phyloP scores from a whole-genome alignment of 345 rosid genomes.

The Citrus medica region DNA sequence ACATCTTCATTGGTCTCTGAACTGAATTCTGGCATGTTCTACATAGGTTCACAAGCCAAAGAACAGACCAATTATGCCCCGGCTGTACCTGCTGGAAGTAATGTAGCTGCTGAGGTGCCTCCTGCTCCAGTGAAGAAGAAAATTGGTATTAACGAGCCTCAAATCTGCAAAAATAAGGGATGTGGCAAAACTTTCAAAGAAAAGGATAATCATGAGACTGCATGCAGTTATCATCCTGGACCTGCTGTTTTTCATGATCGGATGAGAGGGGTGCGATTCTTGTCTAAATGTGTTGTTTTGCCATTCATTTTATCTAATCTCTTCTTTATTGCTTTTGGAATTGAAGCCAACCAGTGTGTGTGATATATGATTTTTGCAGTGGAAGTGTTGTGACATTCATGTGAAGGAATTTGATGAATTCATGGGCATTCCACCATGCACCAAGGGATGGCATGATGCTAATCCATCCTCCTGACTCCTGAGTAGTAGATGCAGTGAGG shows the following conservation, averaged over 20 bases:
- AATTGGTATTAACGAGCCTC: slow-evolving; percentile 69
- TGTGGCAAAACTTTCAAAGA: slow-evolving; percentile 85
- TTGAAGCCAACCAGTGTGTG: not conserved
- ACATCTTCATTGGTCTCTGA: not conserved
- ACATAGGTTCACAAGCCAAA: slow-evolving; percentile 63
- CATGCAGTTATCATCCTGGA: slow-evolving; percentile 92
- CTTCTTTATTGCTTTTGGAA: not conserved
- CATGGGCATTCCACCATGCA: slow-evolving; percentile 82
- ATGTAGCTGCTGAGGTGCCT: slow-evolving; percentile 21
- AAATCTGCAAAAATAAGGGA: slow-evolving; percentile 77
- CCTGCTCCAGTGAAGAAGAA: slow-evolving; percentile 40
- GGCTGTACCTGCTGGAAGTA: slow-evolving; percentile 29
- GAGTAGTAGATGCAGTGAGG: slow-evolving; percentile 4
- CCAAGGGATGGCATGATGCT: slow-evolving; percentile 88
- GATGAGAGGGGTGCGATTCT: slow-evolving; percentile 58
- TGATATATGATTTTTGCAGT: slow-evolving; percentile 40
- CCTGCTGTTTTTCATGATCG: slow-evolving; percentile 94
- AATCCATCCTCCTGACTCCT: slow-evolving; percentile 32
- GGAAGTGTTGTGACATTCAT: slow-evolving; percentile 91
- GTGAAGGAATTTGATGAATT: slow-evolving; percentile 97
- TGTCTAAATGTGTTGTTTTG: not conserved
- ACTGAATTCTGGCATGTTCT: slow-evolving; percentile 9
- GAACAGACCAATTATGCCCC: slow-evolving; percentile 17
- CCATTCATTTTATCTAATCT: not conserved
- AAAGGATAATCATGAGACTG: slow-evolving; percentile 74